Evolutionary conservation across 805 yeast species (phyloP), one percentile per base, ranked within the genome.

Genomic region (Yarrowia sp.): DNA sequence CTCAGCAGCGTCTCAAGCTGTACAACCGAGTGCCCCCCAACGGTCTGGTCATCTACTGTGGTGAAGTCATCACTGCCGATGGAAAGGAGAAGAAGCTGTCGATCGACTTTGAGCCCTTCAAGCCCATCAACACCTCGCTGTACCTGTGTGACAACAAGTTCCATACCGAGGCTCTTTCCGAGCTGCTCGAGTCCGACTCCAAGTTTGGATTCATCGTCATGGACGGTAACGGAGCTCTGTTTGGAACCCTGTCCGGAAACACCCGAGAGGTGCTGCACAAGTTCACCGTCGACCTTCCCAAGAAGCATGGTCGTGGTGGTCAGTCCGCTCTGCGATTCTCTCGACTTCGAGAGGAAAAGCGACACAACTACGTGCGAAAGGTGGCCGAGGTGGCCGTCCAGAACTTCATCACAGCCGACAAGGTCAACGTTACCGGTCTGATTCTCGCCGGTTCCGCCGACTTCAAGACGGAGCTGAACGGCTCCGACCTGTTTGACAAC

Each of bases 271-370:
- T 95, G 50, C 82, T 95, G 74, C 97, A 93, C 79, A 95, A 95
- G 79, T 95, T 95, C 79, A 89, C 92, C 1, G 99, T 95, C 65
- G 99, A 95, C 78, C 83, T 95, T 73, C 99, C 99, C 73, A 95
- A 95, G 83, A 95, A 95, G 90, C 99, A 95, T 83, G 99, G 99
- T 74, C 89, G 99, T 84, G 99, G 99, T 89, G 99, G 99, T 88
- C 99, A 95, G 82, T 95, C 99, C 68, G 99, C 99, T 50, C 76
- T 95, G 71, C 98, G 99, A 90, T 95, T 95, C 83, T 88, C 98
- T 31, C 92, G 99, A 84, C 84, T 95, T 78, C 89, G 99, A 84
- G 99, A 95, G 72, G 99, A 95, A 80, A 95, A 95, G 78, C 91
- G 99, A 82, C 99, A 95, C 79, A 95, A 95, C 78, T 95, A 95